Evolutionary conservation across 2,329 filamentous ascomycete genomes (phyloP).

Genomic region (Fusarium equiseti): DNA sequence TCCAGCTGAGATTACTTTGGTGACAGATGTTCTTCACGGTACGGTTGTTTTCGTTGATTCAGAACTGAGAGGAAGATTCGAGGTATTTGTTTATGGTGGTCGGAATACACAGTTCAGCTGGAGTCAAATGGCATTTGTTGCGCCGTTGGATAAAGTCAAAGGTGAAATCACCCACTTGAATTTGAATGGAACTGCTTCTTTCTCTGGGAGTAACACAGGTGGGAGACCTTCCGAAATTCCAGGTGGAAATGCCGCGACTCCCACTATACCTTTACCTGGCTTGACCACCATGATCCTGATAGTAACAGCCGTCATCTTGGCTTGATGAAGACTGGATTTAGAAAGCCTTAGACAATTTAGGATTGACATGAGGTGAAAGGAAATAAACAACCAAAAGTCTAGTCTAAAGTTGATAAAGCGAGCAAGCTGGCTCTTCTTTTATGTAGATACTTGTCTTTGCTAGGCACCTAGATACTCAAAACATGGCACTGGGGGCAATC

Average conservation of each 20-base stretch:
- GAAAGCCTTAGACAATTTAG: background rate
- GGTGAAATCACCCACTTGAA: background rate
- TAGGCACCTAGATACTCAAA: background rate
- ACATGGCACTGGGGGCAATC: background rate
- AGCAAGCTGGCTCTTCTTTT: background rate
- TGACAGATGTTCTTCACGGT: conserved; percentile 3
- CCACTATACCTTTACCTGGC: rapidly evolving
- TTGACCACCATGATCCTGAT: background rate
- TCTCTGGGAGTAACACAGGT: background rate
- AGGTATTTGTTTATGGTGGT: conserved; percentile 23
- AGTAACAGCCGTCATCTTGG: background rate
- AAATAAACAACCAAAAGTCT: background rate
- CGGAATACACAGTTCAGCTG: conserved; percentile 27
- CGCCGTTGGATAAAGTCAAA: background rate
- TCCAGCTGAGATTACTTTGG: background rate
- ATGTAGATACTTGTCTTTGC: background rate
- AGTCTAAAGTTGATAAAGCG: background rate
- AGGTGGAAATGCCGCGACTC: background rate
- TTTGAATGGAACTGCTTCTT: background rate
- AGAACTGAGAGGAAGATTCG: conserved; percentile 10
- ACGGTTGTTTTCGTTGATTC: background rate
- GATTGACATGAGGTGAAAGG: background rate
- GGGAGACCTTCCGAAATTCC: background rate
- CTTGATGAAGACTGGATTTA: background rate
- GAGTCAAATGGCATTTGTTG: conserved; percentile 32